Evolutionary conservation across 495 filamentous ascomycete species (phyloP).

Genomic region (Penicillium atrosanguineum): DNA sequence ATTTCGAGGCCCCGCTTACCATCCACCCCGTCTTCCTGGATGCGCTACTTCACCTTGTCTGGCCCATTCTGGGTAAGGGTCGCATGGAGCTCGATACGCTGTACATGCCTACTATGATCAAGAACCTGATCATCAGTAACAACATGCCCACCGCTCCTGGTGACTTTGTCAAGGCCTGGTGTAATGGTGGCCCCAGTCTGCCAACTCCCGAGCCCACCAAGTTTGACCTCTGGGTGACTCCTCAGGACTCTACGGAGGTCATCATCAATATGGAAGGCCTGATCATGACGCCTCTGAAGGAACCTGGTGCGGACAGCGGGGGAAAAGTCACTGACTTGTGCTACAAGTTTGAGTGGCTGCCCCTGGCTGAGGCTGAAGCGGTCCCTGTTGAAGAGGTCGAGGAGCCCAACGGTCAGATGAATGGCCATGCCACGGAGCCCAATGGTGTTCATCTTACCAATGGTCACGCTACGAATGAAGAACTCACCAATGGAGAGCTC

Average conservation of each 20-base stretch:
- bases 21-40: slow-evolving; percentile 31
- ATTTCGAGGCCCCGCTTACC: slow-evolving; percentile 23
- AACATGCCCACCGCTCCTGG: slow-evolving; percentile 24
- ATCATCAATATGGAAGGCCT: slow-evolving; percentile 32
- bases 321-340: slow-evolving; percentile 24
- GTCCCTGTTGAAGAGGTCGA: neutral
- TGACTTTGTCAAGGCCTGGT: slow-evolving; percentile 29
- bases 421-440: slow-evolving; percentile 3
- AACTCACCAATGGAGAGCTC: neutral
- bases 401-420: slow-evolving; percentile 4
- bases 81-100: slow-evolving; percentile 35
- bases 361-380: slow-evolving; percentile 13
- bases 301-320: slow-evolving; percentile 9
- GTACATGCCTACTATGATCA: slow-evolving; percentile 45
- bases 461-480: neutral
- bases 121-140: slow-evolving; percentile 24
- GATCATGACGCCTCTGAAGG: slow-evolving; percentile 34
- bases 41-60: slow-evolving; percentile 28
- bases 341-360: slow-evolving; percentile 36
- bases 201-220: slow-evolving; percentile 27
- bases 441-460: neutral
- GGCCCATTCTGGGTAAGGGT: slow-evolving; percentile 43
- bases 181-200: slow-evolving; percentile 27
- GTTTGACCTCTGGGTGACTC: slow-evolving; percentile 33
- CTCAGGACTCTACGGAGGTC: slow-evolving; percentile 18